These are phyloP conservation scores for Delitschia confertaspora DNA, from an alignment of 495 filamentous ascomycete species.

Conservation along the genomic window DNA sequence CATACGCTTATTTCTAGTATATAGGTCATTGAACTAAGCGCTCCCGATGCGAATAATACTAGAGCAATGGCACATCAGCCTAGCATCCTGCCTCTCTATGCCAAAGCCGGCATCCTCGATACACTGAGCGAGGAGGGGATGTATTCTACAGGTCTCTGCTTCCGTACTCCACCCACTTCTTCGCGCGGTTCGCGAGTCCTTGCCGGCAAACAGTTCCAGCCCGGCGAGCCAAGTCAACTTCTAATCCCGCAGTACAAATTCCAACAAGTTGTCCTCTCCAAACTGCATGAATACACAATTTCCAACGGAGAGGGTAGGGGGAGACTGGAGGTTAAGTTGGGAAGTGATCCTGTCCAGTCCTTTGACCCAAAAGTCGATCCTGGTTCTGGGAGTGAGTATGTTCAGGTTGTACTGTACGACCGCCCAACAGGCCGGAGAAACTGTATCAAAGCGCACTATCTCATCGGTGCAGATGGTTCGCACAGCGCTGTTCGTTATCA, in stretches of 20 bases:
- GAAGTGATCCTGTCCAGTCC: not conserved
- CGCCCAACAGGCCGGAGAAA: not conserved
- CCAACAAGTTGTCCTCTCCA: constrained; percentile 6
- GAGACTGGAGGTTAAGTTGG: not conserved
- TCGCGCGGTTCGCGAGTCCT: constrained; percentile 2
- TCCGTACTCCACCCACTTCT: constrained; percentile 4
- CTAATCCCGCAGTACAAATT: constrained; percentile 16
- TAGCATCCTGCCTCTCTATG: constrained; percentile 14
- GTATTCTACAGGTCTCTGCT: not conserved
- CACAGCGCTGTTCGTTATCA: constrained; percentile 1
- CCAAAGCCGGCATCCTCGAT: constrained; percentile 2
- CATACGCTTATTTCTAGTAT: too few relatives aligned
- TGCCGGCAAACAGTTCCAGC: constrained; percentile 1
- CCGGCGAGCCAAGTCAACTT: constrained; percentile 6
- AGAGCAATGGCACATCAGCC: constrained; percentile 17
- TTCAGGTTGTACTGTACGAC: not conserved
- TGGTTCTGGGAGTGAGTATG: not conserved
- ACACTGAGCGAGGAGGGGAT: too few relatives aligned
- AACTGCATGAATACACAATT: not conserved
- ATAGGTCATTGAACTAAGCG: constrained; percentile 5
- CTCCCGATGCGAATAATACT: not conserved
- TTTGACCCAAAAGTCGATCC: not conserved
- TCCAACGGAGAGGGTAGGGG: constrained; percentile 8
- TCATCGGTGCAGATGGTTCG: constrained; percentile 16
- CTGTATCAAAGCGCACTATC: not conserved